Conservation (phyloP, 441 rosid genomes). For the Metrosideros polymorpha region DNA sequence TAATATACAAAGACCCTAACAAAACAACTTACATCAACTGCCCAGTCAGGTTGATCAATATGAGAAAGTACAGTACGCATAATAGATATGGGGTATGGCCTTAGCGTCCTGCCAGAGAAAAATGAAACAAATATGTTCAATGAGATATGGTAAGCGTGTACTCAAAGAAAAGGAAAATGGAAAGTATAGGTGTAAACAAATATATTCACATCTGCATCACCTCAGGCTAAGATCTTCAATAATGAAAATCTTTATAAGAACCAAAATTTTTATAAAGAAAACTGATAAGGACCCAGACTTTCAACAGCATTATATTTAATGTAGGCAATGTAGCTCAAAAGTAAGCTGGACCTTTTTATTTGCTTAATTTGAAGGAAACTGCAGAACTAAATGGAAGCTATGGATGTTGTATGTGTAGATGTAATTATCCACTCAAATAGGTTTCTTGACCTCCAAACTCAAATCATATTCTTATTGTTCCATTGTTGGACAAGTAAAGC, state of each 20-base stretch:
- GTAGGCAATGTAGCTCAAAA: neutral
- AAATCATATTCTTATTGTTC: neutral
- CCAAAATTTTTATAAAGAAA: neutral
- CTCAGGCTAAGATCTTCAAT: neutral
- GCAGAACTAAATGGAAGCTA: neutral
- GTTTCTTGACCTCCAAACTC: neutral
- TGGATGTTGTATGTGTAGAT: neutral
- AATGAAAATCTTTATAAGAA: neutral
- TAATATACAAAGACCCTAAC: neutral
- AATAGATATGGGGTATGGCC: slow-evolving; percentile 78
- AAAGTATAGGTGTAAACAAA: neutral
- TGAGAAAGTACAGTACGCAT: slow-evolving; percentile 51
- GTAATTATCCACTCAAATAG: neutral
- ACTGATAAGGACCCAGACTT: neutral
- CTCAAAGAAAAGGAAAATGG: neutral
- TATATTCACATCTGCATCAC: neutral
- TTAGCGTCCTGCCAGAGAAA: slow-evolving; percentile 41
- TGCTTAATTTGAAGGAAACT: neutral
- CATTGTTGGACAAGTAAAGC: neutral
- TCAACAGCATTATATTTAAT: neutral
- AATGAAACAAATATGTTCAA: neutral
- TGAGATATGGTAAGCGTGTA: neutral
- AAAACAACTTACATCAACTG: slow-evolving; percentile 55
- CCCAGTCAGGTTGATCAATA: slow-evolving; percentile 87
- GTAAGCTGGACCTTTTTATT: neutral